Conservation (phyloP, 2,329 filamentous ascomycete species). For the Monosporascus sp. region DNA sequence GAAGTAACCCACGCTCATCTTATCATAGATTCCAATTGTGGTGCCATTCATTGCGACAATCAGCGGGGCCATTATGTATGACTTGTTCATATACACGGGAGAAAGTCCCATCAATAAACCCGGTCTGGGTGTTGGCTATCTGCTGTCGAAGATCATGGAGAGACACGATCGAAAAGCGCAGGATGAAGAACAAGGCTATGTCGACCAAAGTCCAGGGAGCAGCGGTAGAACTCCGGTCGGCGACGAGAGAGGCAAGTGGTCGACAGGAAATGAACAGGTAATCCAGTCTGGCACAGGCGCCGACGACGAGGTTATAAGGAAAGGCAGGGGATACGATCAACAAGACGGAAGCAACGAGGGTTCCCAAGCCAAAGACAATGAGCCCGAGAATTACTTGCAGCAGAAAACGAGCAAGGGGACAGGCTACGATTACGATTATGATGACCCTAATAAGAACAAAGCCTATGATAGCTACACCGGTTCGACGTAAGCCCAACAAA, state of each 20-base stretch:
- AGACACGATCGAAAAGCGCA: neutral
- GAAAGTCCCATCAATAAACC: slow-evolving; percentile 66
- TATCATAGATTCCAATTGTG: slow-evolving; percentile 60
- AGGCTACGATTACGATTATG: neutral
- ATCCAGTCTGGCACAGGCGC: neutral
- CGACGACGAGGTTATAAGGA: neutral
- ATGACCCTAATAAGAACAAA: neutral
- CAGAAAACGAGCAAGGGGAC: neutral
- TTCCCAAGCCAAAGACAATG: neutral
- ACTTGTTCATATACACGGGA: slow-evolving; percentile 63
- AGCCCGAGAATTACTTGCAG: neutral
- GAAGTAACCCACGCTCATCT: neutral
- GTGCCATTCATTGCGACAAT: slow-evolving; percentile 60
- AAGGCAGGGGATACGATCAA: neutral
- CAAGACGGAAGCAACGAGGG: neutral
- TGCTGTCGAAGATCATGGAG: slow-evolving; percentile 20
- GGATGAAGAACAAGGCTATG: neutral
- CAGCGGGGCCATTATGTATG: slow-evolving; percentile 62
- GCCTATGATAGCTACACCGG: neutral
- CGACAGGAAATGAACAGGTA: neutral
- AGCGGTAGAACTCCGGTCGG: neutral
- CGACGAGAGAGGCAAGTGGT: neutral
- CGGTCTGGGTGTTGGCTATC: slow-evolving; percentile 54
- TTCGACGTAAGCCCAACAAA: neutral
- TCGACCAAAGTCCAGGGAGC: neutral